A percentile compares a stretch with the other conserved stretches of the same genome.
Conservation (phyloP, 1,284 basidiomycete species). For the Malassezia japonica region DNA sequence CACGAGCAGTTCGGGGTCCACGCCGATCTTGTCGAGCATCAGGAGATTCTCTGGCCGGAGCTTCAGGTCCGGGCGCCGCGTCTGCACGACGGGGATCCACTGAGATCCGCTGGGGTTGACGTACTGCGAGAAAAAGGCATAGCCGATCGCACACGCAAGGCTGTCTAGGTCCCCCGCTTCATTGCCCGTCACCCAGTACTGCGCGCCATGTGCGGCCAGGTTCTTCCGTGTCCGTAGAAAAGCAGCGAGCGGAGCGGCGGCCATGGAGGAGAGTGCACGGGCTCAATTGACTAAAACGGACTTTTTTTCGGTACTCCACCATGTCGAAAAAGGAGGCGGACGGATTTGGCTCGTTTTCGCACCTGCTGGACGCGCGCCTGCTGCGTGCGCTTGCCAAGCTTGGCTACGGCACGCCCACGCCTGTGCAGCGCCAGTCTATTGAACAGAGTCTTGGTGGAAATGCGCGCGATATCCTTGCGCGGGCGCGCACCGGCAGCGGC, state of each 20-base stretch:
- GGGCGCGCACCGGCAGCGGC: conserved; percentile 87
- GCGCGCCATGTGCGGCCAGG: neutral
- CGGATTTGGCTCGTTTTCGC: conserved; percentile 52
- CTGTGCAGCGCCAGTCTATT: conserved; percentile 66
- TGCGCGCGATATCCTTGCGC: conserved; percentile 80
- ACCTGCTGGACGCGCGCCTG: conserved; percentile 65
- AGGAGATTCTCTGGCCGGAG: conserved; percentile 77
- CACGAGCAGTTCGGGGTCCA: conserved; percentile 49
- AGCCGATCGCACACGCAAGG: conserved; percentile 21
- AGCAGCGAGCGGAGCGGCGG: neutral
- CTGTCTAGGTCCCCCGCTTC: conserved; percentile 30
- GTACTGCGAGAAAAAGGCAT: conserved; percentile 15
- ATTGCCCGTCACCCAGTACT: conserved; percentile 21
- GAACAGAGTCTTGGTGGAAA: conserved; percentile 66
- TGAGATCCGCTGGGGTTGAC: neutral
- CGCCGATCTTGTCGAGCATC: conserved; percentile 3
- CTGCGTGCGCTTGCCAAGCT: conserved; percentile 66
- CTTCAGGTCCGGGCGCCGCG: conserved; percentile 59
- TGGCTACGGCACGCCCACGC: conserved; percentile 70
- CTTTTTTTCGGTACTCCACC: neutral
- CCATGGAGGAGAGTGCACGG: neutral
- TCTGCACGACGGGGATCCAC: conserved; percentile 63
- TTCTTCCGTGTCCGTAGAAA: neutral
- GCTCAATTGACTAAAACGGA: neutral
- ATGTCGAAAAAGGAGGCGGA: neutral